phyloP scores from a whole-genome alignment of 768 basidiomycete species.

The Mycena vitilis region DNA sequence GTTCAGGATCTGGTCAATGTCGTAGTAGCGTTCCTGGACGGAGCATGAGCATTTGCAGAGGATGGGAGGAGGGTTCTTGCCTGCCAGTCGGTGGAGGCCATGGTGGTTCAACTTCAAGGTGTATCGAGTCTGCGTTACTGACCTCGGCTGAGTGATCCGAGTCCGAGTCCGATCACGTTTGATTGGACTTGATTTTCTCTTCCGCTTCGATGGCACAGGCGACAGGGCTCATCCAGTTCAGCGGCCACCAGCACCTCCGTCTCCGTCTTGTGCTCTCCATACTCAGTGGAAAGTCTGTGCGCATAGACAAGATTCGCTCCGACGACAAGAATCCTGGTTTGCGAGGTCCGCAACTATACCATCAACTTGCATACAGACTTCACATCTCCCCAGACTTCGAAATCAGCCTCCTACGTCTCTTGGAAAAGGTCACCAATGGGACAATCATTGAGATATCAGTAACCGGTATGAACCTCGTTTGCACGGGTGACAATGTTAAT shows the following conservation, averaged over 20 bases:
- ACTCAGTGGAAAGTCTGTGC: slow-evolving; percentile 85
- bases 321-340: slow-evolving; percentile 96
- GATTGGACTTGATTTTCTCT: slow-evolving; percentile 28
- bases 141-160: slow-evolving; percentile 7
- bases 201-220: slow-evolving; percentile 53
- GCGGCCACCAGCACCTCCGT: slow-evolving; percentile 85
- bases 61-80: slow-evolving; percentile 39
- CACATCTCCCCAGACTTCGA: slow-evolving; percentile 77
- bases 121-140: slow-evolving; percentile 13
- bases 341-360: slow-evolving; percentile 64
- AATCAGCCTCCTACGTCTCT: slow-evolving; percentile 85
- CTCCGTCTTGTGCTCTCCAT: slow-evolving; percentile 90
- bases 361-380: slow-evolving; percentile 6
- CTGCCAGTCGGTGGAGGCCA: slow-evolving; percentile 49
- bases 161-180: slow-evolving; percentile 15
- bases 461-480: slow-evolving; percentile 71
- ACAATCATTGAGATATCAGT: slow-evolving; percentile 95
- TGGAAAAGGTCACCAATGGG: slow-evolving; percentile 95
- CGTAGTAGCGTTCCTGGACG: slow-evolving; percentile 68
- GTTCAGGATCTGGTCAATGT: slow-evolving; percentile 90
- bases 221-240: slow-evolving; percentile 65
- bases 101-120: slow-evolving; percentile 1
- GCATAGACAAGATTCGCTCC: slow-evolving; percentile 88
- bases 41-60: neutral
- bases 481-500: slow-evolving; percentile 10